These are phyloP conservation scores for Trametes sanguinea DNA, from an alignment of 768 basidiomycete genomes.

Conservation along the genomic window DNA sequence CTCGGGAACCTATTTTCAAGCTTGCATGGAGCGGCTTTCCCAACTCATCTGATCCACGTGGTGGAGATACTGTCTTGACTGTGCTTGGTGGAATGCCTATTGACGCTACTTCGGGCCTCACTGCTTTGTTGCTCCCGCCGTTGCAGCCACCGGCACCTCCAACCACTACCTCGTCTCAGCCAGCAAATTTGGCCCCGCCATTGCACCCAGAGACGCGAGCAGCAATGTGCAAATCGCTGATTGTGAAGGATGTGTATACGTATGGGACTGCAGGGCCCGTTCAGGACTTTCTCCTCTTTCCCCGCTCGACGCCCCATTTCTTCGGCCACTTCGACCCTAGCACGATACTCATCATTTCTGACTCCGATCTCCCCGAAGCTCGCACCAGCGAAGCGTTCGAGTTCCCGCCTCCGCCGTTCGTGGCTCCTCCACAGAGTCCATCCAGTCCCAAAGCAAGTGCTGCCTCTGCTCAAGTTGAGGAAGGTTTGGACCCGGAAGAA, in stretches of 20 bases:
- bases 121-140: conserved; percentile 66
- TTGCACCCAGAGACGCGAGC: conserved; percentile 49
- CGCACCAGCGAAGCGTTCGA: conserved; percentile 62
- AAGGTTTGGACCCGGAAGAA: conserved; percentile 15
- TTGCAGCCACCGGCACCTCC: conserved; percentile 56
- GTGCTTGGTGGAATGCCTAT: conserved; percentile 75
- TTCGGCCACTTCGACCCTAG: conserved; percentile 65
- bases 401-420: conserved; percentile 64
- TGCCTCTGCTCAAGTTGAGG: not conserved
- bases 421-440: not conserved
- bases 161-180: conserved; percentile 31
- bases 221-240: conserved; percentile 64
- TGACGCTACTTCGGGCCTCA: conserved; percentile 60
- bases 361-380: conserved; percentile 43
- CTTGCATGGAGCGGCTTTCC: conserved; percentile 81
- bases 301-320: conserved; percentile 70
- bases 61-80: conserved; percentile 72
- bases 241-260: conserved; percentile 50
- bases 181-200: conserved; percentile 24
- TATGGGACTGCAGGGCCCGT: conserved; percentile 60
- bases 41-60: conserved; percentile 61
- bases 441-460: not conserved
- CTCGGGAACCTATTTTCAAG: conserved; percentile 82
- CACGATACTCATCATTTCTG: conserved; percentile 63
- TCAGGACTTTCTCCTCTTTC: conserved; percentile 82